Evolutionary conservation across 2,329 filamentous ascomycete genomes (phyloP).

Genomic region (Metarhizium anisopliae): DNA sequence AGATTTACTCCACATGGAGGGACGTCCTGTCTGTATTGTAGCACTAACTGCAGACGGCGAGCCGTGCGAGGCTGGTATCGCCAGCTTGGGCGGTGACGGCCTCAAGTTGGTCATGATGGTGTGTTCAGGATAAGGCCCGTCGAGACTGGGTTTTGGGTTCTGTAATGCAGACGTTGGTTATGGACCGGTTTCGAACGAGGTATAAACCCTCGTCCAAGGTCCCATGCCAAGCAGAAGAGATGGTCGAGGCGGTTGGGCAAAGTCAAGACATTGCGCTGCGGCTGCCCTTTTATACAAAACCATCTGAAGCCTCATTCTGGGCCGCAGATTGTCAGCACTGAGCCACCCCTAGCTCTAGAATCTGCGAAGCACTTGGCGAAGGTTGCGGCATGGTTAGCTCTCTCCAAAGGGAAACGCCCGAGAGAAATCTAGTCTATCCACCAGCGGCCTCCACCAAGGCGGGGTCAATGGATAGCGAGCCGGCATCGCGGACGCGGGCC

Average conservation of each 20-base stretch:
- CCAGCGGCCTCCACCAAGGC: neutral
- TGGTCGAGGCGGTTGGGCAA: neutral
- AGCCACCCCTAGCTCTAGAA: neutral
- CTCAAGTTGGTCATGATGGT: neutral
- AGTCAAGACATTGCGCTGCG: neutral
- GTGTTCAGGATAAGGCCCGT: neutral
- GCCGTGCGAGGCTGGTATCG: constrained; percentile 2
- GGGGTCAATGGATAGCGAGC: neutral
- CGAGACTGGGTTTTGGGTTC: neutral
- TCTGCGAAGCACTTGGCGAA: neutral
- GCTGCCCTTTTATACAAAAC: neutral
- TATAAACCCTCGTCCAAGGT: neutral
- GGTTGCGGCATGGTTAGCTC: too few relatives aligned
- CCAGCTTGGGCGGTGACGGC: constrained; percentile 3
- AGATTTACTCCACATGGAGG: constrained; percentile 45
- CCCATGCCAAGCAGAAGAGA: neutral
- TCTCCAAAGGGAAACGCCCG: too few relatives aligned
- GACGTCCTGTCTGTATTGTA: constrained; percentile 33
- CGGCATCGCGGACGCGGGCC: neutral
- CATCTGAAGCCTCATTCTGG: neutral
- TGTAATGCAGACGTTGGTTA: neutral
- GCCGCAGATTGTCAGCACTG: neutral
- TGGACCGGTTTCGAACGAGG: neutral
- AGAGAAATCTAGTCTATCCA: neutral
- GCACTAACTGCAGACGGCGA: constrained; percentile 4